A percentile compares a stretch with the other conserved stretches of the same genome.
These are phyloP conservation scores for Primulina eburnea DNA, from an alignment of 257 asterid genomes.

Conservation along the genomic window DNA sequence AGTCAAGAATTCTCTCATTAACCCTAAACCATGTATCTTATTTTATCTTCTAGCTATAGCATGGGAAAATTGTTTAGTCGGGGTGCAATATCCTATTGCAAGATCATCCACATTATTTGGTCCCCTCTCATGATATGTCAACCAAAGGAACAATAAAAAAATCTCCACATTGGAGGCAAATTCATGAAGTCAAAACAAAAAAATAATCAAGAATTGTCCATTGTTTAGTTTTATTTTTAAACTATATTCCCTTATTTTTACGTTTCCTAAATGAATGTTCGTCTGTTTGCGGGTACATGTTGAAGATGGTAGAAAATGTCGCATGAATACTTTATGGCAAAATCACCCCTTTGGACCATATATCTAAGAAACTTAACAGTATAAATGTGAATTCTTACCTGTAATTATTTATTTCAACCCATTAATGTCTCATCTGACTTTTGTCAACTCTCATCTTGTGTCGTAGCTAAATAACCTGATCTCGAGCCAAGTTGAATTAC, in stretches of 20 bases:
- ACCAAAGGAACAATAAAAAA: constrained; percentile 9
- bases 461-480: neutral
- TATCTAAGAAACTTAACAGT: neutral
- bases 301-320: constrained; percentile 17
- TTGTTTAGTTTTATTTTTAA: constrained; percentile 17
- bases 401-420: neutral
- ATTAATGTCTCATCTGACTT: neutral
- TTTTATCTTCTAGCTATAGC: constrained; percentile 22
- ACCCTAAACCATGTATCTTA: constrained; percentile 23
- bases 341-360: neutral
- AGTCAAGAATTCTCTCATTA: constrained; percentile 37
- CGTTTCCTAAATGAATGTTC: constrained; percentile 29
- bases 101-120: constrained; percentile 52
- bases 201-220: constrained; percentile 26
- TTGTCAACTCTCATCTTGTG: neutral
- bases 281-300: constrained; percentile 34
- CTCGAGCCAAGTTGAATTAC: neutral
- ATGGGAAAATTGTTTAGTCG: constrained; percentile 28
- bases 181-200: constrained; percentile 24
- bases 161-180: constrained; percentile 30
- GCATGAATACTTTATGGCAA: neutral
- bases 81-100: constrained; percentile 32
- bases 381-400: neutral
- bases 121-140: constrained; percentile 29
- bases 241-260: constrained; percentile 1